These are phyloP conservation scores for Solanum chilense DNA, from an alignment of 257 asterid genomes.

Conservation along the genomic window DNA sequence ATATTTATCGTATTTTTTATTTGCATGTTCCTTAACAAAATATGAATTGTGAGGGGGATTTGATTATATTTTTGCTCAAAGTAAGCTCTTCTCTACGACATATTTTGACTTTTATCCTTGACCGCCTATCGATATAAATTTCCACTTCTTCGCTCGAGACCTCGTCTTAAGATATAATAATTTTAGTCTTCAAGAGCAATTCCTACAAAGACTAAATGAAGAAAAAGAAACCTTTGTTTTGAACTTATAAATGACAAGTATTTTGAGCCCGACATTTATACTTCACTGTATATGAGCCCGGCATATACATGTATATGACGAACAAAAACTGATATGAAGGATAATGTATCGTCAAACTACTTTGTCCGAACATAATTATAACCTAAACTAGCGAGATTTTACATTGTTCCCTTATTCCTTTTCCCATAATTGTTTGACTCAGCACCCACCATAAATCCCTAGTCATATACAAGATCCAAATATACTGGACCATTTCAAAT, in stretches of 20 bases:
- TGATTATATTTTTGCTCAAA: too few relatives aligned
- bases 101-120: too few relatives aligned
- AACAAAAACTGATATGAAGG: not conserved
- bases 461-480: not conserved
- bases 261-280: not conserved
- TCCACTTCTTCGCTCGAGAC: not conserved
- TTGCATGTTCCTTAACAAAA: not conserved
- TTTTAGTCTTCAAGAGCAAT: too few relatives aligned
- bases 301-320: not conserved
- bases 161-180: too few relatives aligned
- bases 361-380: too few relatives aligned
- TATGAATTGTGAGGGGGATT: too few relatives aligned
- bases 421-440: not conserved
- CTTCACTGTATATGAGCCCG: not conserved
- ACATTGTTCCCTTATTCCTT: not conserved
- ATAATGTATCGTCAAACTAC: too few relatives aligned
- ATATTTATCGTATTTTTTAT: too few relatives aligned
- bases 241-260: not conserved
- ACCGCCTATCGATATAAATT: too few relatives aligned
- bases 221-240: not conserved
- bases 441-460: not conserved
- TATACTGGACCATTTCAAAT: not conserved
- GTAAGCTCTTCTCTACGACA: too few relatives aligned
- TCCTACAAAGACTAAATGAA: too few relatives aligned
- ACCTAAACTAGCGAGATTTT: not conserved